phyloP scores from a whole-genome alignment of 345 rosid genomes.

The Euclidium syriacum region DNA sequence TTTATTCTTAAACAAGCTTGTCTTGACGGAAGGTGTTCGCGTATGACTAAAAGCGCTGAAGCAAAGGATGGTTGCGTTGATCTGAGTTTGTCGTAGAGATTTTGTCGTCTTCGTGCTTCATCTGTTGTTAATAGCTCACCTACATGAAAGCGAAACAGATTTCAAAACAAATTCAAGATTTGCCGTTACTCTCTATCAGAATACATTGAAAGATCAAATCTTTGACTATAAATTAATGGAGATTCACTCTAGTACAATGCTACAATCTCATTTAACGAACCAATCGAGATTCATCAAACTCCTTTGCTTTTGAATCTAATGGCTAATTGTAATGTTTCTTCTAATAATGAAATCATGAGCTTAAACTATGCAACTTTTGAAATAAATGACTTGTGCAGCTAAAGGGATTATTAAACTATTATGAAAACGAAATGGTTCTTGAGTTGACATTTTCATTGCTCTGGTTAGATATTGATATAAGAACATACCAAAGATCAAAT shows the following conservation, averaged over 20 bases:
- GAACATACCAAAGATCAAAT: no score
- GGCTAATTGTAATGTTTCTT: neutral
- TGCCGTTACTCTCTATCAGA: neutral
- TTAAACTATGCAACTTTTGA: no score
- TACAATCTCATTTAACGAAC: neutral
- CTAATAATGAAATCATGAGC: neutral
- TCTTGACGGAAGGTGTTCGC: conserved; percentile 89
- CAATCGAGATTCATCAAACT: neutral
- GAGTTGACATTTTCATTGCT: no score
- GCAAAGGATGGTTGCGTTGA: conserved; percentile 33
- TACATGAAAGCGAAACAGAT: conserved; percentile 5
- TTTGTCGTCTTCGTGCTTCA: conserved; percentile 71
- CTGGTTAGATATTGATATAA: no score
- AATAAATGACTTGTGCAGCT: no score
- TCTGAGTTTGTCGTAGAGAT: conserved; percentile 56
- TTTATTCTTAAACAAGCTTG: conserved; percentile 81
- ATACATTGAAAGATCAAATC: neutral
- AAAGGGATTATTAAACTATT: no score
- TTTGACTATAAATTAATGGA: neutral
- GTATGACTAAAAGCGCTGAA: conserved; percentile 75
- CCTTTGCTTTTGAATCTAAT: neutral
- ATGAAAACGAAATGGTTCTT: no score
- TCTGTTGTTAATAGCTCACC: conserved; percentile 73
- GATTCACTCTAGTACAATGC: neutral
- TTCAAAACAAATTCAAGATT: neutral